Percentiles rank a stretch among this genome's conserved stretches.
These are phyloP conservation scores for Hawksworthiomyces lignivorus DNA, from an alignment of 2,329 filamentous ascomycete species.

Conservation along the genomic window DNA sequence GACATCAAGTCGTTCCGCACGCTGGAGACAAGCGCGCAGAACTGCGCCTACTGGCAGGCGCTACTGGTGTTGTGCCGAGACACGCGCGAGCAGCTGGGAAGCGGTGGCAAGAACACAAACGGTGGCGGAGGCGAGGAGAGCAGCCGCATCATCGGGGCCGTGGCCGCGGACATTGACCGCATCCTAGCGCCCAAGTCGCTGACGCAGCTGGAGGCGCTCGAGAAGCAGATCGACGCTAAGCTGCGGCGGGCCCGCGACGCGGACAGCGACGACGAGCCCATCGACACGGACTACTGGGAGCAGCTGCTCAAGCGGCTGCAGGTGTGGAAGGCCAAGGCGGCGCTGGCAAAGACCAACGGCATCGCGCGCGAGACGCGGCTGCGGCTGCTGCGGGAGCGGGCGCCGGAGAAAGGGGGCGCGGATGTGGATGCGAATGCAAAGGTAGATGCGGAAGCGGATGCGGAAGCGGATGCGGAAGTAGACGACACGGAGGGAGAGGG, in stretches of 20 bases:
- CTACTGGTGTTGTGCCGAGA: slow-evolving; percentile 79
- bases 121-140: slow-evolving; percentile 42
- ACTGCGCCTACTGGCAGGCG: slow-evolving; percentile 87
- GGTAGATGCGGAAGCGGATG: not conserved
- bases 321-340: slow-evolving; percentile 88
- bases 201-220: slow-evolving; percentile 77
- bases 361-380: slow-evolving; percentile 65
- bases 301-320: slow-evolving; percentile 77
- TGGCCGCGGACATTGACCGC: slow-evolving; percentile 80
- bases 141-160: slow-evolving; percentile 71
- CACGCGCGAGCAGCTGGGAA: slow-evolving; percentile 55
- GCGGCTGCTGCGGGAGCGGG: slow-evolving; percentile 56
- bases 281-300: slow-evolving; percentile 98
- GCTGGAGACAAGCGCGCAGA: slow-evolving; percentile 69
- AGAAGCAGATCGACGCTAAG: slow-evolving; percentile 81
- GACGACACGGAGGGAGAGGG: not conserved
- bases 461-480: not conserved
- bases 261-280: slow-evolving; percentile 86
- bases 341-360: slow-evolving; percentile 69
- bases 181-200: slow-evolving; percentile 78
- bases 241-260: slow-evolving; percentile 47
- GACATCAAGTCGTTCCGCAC: slow-evolving; percentile 75
- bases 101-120: too few species aligned
- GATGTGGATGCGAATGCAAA: not conserved
- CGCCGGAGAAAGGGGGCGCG: slow-evolving; percentile 46